Percentiles rank a stretch among this genome's conserved stretches.
Conservation (phyloP, 2,329 filamentous ascomycete species). For the Thielaviopsis cerberus region DNA sequence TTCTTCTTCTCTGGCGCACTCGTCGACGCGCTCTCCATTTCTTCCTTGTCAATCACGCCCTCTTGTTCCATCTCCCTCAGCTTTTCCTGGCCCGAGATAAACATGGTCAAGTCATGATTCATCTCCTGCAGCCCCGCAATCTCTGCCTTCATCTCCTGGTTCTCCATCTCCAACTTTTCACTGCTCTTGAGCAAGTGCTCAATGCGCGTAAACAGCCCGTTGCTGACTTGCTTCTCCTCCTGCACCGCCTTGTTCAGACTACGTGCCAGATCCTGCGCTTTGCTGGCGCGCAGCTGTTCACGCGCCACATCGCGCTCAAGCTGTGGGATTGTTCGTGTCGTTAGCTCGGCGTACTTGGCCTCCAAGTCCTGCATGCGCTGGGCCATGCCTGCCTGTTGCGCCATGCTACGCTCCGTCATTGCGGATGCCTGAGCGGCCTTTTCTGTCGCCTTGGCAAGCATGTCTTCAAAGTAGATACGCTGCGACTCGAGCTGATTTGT, state of each 20-base stretch:
- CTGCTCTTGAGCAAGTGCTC: constrained; percentile 50
- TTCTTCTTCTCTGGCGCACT: constrained; percentile 42
- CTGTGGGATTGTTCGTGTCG: constrained; percentile 37
- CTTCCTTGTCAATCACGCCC: constrained; percentile 43
- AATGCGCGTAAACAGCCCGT: constrained; percentile 67
- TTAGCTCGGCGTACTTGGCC: constrained; percentile 25
- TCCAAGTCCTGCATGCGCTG: constrained; percentile 13
- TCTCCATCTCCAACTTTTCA: constrained; percentile 35
- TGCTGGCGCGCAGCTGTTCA: constrained; percentile 47
- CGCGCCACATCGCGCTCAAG: constrained; percentile 58
- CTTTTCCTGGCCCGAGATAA: constrained; percentile 69
- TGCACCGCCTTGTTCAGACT: constrained; percentile 56
- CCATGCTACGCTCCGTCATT: constrained; percentile 43
- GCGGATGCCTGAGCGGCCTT: constrained; percentile 62
- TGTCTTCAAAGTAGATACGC: constrained; percentile 81
- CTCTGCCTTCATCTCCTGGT: constrained; percentile 38
- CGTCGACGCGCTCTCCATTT: constrained; percentile 55
- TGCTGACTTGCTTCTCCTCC: constrained; percentile 73
- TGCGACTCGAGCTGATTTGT: constrained; percentile 87
- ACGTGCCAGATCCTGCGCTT: constrained; percentile 58
- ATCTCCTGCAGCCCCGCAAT: constrained; percentile 63
- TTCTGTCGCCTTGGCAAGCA: constrained; percentile 72
- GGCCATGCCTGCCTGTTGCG: constrained; percentile 18
- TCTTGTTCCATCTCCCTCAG: constrained; percentile 50
- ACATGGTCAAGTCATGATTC: constrained; percentile 74